Evolutionary conservation across 1,139 yeast species (phyloP), one percentile per base, ranked within the genome.

Genomic region (Trichomonascaceae sp.): DNA sequence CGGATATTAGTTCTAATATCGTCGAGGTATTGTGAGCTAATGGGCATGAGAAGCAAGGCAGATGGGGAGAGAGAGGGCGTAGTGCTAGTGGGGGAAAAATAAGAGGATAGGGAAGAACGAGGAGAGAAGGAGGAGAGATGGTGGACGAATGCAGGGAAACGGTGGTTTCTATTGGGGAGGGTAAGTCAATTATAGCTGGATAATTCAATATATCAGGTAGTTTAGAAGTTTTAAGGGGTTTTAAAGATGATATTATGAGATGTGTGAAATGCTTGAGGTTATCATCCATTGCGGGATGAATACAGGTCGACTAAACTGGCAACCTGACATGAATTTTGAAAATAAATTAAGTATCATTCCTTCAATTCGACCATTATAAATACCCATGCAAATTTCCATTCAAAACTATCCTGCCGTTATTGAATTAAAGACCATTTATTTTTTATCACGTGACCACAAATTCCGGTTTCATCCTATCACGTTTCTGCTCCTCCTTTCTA

Each of bases 1-100:
- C 95, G 79, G 61, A 88, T 84, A 60, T 83, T 83, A 63, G 80
- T 77, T 64, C 88, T 82, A 59, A 87, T 81, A 63, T 89, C 96
- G 60, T 83, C 84, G 64, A 88, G 76, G 66, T 82, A 84, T 50
- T 78, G 78, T 69, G 87, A 84, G 63, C 53, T 57, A 27, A 61
- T 58, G 30, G 54, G 22, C 50, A 48, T 48, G 38, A 36, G 41
- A 36, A 27, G 9, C 24, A 22, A 22, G 24, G 24, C 24, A 9
- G 41, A 17, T 36, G 41, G 41, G 41, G 41, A 5, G 17, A 6
- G 13, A 15, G 17, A 36, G 17, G 15, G 17, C 41, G 41, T 36
- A 13, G 41, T 9, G 9, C 17, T n/a, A 36, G 8, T 36, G 41
- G 15, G 8, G 41, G 41, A 36, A 36, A 36, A 36, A 36, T 36